Evolutionary conservation across 768 basidiomycete genomes (phyloP), one percentile per base, ranked within the genome.

Genomic region (Guyanaporus albipodus): DNA sequence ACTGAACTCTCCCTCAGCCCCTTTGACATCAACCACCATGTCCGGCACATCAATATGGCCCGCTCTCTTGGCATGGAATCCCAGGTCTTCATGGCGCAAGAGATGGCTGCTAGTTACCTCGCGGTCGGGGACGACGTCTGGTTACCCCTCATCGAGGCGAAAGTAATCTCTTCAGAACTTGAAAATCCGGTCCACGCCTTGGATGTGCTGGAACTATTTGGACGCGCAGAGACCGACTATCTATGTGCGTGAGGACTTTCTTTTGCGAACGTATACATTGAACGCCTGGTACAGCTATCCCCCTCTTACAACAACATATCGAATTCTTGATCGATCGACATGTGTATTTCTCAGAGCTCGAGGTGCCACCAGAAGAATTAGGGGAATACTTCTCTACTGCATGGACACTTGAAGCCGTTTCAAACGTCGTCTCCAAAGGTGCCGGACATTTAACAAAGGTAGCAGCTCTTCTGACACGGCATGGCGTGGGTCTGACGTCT

Each of bases 91-190:
- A 70, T 73, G 6, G 90, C 87, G 15, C 73, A 79, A 56, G 82
- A 85, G 58, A 83, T 86, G 76, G 71, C 82, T 59, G 66, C 79
- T 4, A 74, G 75, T 43, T 80, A 77, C 55, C 70, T 82, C 53
- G 79, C 86, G 7, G 81, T 76, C 9, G 77, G 78, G 26, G 81
- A 86, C 47, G 79, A 85, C 28, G 75, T 87, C 18, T 92, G 89
- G 89, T 48, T 83, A n/a, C 79, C 81, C 18, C 69, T 90, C 34
- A 72, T 90, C 26, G 69, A 78, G 10, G 67, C 71, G 17, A 85
- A 82, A 61, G 62, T 73, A 38, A 61, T 68, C n/a, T 56, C 70
- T 1, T 70, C 73, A 2, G 70, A 85, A 52, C 44, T 84, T 18
- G 70, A 80, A n/a, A 76, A 76, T 2, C 60, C 67, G 15, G 70